Conservation (phyloP, 176 grass and related monocot species). For the Aegilops bicornis region DNA sequence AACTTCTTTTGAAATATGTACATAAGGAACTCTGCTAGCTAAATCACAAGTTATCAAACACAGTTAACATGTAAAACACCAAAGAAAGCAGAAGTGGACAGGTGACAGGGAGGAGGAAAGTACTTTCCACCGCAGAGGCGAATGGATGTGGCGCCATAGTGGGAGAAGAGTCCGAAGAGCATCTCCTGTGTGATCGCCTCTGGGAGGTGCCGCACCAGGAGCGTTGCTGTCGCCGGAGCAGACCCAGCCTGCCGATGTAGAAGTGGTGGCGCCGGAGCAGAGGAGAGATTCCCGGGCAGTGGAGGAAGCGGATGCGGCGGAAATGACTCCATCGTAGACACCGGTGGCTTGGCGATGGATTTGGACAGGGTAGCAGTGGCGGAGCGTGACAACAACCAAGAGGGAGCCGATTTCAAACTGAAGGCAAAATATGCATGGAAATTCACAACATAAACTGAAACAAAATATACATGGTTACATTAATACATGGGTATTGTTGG, state of each 20-base stretch:
- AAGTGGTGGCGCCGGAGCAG: neutral
- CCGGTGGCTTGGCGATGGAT: neutral
- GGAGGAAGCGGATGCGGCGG: conserved; percentile 6
- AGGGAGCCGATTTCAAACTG: too few species aligned
- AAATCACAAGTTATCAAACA: neutral
- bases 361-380: neutral
- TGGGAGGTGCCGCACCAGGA: conserved; percentile 86
- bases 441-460: too few species aligned
- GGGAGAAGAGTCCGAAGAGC: conserved; percentile 83
- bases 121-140: conserved; percentile 88
- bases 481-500: too few species aligned
- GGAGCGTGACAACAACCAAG: too few species aligned
- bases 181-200: conserved; percentile 82
- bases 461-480: too few species aligned
- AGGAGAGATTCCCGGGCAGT: neutral
- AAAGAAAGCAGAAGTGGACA: neutral
- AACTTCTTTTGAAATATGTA: neutral
- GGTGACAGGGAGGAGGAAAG: neutral
- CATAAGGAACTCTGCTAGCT: too few species aligned
- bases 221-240: conserved; percentile 38
- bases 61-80: neutral
- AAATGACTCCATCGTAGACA: conserved; percentile 29
- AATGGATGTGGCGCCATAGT: conserved; percentile 75
- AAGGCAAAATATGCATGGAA: too few species aligned
- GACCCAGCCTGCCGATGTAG: neutral